phyloP scores from a whole-genome alignment of 345 rosid genomes.

The Psidium friedrichsthalianum region DNA sequence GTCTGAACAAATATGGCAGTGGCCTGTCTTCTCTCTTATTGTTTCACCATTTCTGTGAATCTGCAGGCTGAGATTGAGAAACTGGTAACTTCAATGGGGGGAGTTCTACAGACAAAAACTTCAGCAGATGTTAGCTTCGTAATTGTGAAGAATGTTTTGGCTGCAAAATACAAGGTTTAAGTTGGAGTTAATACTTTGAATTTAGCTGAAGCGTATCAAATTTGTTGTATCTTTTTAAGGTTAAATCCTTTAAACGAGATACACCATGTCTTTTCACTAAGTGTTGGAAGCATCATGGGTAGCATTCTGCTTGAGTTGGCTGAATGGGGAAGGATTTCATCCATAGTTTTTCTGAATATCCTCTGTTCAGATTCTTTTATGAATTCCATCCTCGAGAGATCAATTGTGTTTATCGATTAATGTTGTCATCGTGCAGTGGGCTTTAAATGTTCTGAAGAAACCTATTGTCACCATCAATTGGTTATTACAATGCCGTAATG shows the following conservation, averaged over 20 bases:
- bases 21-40: not conserved
- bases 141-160: conserved; percentile 80
- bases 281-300: not conserved
- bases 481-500: conserved; percentile 82
- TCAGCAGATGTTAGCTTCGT: conserved; percentile 75
- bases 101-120: conserved; percentile 43
- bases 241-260: not conserved
- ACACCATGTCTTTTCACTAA: not conserved
- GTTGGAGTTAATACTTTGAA: not conserved
- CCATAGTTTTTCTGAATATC: not conserved
- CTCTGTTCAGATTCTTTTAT: not conserved
- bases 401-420: not conserved
- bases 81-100: conserved; percentile 83
- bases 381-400: not conserved
- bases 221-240: not conserved
- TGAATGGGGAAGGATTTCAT: not conserved
- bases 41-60: conserved; percentile 15
- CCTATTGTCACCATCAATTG: conserved; percentile 68
- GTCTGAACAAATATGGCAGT: not conserved
- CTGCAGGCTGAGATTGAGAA: conserved; percentile 66
- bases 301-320: not conserved
- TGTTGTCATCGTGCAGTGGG: conserved; percentile 56
- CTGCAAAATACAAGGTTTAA: conserved; percentile 87
- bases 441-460: conserved; percentile 67
- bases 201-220: not conserved